Evolutionary conservation across 352 stramenopile species (phyloP), one percentile per base, ranked within the genome.

Genomic region (Globisporangium viniferum): DNA sequence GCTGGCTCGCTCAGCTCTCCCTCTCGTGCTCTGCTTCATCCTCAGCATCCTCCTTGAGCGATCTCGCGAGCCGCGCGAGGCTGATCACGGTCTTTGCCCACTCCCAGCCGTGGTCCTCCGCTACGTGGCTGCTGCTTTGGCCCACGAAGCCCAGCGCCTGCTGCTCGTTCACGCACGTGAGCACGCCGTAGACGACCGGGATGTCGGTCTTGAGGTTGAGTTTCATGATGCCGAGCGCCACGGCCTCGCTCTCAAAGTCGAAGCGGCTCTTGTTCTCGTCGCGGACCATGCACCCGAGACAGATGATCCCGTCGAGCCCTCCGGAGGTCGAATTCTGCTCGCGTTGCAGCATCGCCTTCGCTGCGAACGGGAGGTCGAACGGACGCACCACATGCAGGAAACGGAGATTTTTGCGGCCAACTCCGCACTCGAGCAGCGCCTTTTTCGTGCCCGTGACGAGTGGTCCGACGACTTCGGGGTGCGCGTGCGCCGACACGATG

Each of bases 241-340:
- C 89, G 22, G 97, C 90, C 62, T 98, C 91, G 60, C 87, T 91
- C 79, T 99, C 98, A 75, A 98, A 99, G 84, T 99, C 96, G 71
- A 98, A 99, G 53, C 70, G 55, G 73, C 98, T 93, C 75, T 97
- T 91, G 5, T 96, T 99, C 12, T 96, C 91, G 31, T 96, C 96
- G 53, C 98, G 98, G 65, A 97, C 80, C 57, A 98, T 82, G 69
- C 93, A 98, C 5, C 97, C 97, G 66, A 98, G 86, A 70, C 90
- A 98, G 62, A 99, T 89, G 61, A 99, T n/a, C 1, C 92, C 95
- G 76, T 99, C 97, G 20, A 98, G 88, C 92, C 24, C 90, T 77
- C 27, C 27, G 27, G 24, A 33, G 51, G n/a, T 20, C 27, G 41
- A 31, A 27, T 20, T 15, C 14, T 79, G 67, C 66, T 85, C 83